Percentiles rank a stretch among this genome's conserved stretches.
phyloP scores from a whole-genome alignment of 2,329 filamentous ascomycete species.

The Fusarium vanettenii region DNA sequence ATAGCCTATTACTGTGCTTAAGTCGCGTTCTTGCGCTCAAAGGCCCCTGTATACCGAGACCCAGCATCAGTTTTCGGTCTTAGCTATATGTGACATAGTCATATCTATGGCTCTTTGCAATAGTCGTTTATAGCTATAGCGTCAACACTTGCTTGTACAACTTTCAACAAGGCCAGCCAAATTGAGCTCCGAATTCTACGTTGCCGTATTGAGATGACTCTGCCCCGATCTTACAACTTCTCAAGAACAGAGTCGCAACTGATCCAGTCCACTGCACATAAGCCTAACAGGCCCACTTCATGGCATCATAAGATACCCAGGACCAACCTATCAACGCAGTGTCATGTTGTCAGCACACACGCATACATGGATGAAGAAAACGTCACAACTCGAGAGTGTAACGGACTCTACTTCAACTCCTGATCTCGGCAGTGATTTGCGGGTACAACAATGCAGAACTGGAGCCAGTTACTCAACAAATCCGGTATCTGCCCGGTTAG shows the following conservation, averaged over 20 bases:
- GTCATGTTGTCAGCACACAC: neutral
- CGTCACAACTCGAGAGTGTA: neutral
- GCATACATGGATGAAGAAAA: neutral
- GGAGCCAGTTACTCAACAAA: neutral
- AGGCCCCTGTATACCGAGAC: neutral
- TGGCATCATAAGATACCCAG: neutral
- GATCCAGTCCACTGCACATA: neutral
- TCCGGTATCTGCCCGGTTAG: conserved; percentile 44
- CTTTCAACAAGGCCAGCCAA: neutral
- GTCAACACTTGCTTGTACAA: neutral
- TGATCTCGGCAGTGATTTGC: neutral
- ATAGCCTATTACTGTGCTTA: neutral
- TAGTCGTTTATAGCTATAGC: neutral
- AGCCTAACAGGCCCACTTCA: neutral
- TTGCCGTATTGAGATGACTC: neutral
- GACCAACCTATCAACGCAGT: neutral
- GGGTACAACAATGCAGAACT: neutral
- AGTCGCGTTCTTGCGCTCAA: neutral
- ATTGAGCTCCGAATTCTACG: neutral
- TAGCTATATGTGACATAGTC: neutral
- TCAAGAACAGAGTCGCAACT: neutral
- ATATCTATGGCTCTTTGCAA: neutral
- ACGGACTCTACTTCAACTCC: neutral
- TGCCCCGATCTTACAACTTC: neutral
- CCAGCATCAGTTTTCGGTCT: neutral